A percentile compares a stretch with the other conserved stretches of the same genome.
These are phyloP conservation scores for Aegilops speltoides DNA, from an alignment of 176 grass and related monocot species.

Conservation along the genomic window DNA sequence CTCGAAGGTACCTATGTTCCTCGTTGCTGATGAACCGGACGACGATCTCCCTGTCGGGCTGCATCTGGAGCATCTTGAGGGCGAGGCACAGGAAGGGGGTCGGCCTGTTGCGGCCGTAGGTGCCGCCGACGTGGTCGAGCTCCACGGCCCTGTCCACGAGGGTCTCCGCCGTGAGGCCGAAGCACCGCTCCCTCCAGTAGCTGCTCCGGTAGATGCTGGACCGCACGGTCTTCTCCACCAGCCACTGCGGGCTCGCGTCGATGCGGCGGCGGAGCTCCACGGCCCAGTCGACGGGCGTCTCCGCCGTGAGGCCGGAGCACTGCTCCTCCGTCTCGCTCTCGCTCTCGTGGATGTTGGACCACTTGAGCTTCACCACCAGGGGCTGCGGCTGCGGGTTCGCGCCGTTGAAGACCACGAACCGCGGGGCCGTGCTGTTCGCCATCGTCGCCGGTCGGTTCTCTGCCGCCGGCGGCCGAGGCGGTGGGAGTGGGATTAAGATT, in stretches of 20 bases:
- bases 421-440: conserved; percentile 74
- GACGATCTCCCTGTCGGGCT: conserved; percentile 89
- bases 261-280: neutral
- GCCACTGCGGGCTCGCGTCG: neutral
- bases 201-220: conserved; percentile 87
- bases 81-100: conserved; percentile 79
- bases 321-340: conserved; percentile 53
- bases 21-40: conserved; percentile 97
- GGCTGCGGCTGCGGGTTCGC: conserved; percentile 73
- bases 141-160: conserved; percentile 96
- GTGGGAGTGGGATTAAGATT: neutral
- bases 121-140: conserved; percentile 84
- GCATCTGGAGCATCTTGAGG: conserved; percentile 99
- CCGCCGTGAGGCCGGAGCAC: conserved; percentile 78
- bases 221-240: conserved; percentile 91
- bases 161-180: conserved; percentile 85
- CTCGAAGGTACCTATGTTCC: conserved; percentile 87
- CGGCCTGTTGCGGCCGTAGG: conserved; percentile 64
- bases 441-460: conserved; percentile 14
- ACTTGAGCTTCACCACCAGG: conserved; percentile 86
- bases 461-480: neutral
- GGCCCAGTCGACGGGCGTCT: conserved; percentile 84
- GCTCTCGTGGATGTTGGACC: conserved; percentile 79
- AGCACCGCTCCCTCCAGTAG: conserved; percentile 96
- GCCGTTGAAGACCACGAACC: conserved; percentile 62